Base-by-base conservation (phyloP, 805 yeast genomes). In the Kodamaea restingae region DNA sequence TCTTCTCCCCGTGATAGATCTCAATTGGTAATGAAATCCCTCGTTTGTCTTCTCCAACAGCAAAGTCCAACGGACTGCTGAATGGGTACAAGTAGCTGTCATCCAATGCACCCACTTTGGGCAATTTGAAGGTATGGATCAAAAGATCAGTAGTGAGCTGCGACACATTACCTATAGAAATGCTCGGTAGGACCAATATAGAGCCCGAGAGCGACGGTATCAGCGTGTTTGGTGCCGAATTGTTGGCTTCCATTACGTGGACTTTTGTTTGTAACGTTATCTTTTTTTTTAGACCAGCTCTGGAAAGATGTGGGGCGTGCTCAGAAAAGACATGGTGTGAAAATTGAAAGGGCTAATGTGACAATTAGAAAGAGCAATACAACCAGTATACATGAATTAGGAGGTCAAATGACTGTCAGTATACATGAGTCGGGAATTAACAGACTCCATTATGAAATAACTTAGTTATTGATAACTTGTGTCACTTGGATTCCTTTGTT, bases 141-240 rank as follows among this genome's bases (percentile, higher is more conserved):
- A 91, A 61, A 21, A 90, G 65, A 58, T 90, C 98, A 4, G 75
- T 59, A 0, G 90, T 62, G 35, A 91, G 63, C 57, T 93, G 98
- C 0, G 98, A 95, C 3, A 88, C 83, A 52, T 91, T 93, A 6
- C 95, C 98, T 4, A 86, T 74, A 3, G 96, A 79, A 0, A 93
- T 84, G 0, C 88, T 62, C 0, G 98, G 98, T 1, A 93, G 30
- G 1, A 91, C 54, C n/a, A 84, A 61, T 10, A 26, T 15, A 7
- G 40, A 12, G 2, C 24, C 22, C 2, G 33, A 28, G 18, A 35
- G 20, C 32, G 31, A 9, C 6, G 28, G 28, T 25, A 25, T 25
- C 28, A 25, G 28, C 28, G 28, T 9, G n/a, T 6, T 25, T 10
- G 6, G 14, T 25, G n/a, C 14, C 10, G 28, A 27, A 12, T 11